Conservation (phyloP, 2,329 filamentous ascomycete species). For the Aspergillus cejpii region DNA sequence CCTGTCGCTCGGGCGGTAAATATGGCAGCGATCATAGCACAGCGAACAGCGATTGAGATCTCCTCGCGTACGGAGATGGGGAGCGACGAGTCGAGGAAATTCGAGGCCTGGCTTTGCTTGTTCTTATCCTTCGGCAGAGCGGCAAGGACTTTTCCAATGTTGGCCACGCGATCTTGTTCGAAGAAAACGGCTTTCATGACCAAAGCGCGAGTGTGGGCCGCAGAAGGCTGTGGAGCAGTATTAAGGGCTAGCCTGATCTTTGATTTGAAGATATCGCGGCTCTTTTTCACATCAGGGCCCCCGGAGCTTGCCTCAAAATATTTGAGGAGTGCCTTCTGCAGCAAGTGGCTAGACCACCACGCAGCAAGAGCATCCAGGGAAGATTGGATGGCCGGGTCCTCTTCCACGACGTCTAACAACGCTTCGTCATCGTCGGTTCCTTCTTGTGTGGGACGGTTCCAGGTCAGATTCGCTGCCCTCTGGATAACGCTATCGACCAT, state of each 20-base stretch:
- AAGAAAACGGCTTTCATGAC: slow-evolving; percentile 54
- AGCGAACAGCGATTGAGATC: slow-evolving; percentile 51
- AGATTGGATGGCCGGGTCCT: slow-evolving; percentile 76
- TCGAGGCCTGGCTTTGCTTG: slow-evolving; percentile 29
- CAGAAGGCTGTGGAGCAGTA: slow-evolving; percentile 70
- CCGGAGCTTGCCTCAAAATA: slow-evolving; percentile 54
- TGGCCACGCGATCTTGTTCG: slow-evolving; percentile 46
- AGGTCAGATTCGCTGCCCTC: slow-evolving; percentile 81
- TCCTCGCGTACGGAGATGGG: slow-evolving; percentile 47
- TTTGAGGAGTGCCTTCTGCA: slow-evolving; percentile 62
- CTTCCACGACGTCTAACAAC: slow-evolving; percentile 74
- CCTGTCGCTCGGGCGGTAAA: slow-evolving; percentile 35
- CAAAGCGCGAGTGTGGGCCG: slow-evolving; percentile 55
- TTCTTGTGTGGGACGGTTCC: slow-evolving; percentile 69
- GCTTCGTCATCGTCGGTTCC: slow-evolving; percentile 58
- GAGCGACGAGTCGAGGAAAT: slow-evolving; percentile 51
- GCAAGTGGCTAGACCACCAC: slow-evolving; percentile 73
- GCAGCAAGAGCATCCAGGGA: slow-evolving; percentile 85
- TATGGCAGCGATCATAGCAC: slow-evolving; percentile 54
- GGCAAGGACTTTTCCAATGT: slow-evolving; percentile 50
- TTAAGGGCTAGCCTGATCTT: slow-evolving; percentile 63
- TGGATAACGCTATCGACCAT: slow-evolving; percentile 71
- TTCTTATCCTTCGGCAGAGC: slow-evolving; percentile 43
- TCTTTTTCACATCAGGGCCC: slow-evolving; percentile 37
- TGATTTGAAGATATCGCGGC: slow-evolving; percentile 40